phyloP scores from a whole-genome alignment of 179 eudicot species.

The Carnegiea gigantea region DNA sequence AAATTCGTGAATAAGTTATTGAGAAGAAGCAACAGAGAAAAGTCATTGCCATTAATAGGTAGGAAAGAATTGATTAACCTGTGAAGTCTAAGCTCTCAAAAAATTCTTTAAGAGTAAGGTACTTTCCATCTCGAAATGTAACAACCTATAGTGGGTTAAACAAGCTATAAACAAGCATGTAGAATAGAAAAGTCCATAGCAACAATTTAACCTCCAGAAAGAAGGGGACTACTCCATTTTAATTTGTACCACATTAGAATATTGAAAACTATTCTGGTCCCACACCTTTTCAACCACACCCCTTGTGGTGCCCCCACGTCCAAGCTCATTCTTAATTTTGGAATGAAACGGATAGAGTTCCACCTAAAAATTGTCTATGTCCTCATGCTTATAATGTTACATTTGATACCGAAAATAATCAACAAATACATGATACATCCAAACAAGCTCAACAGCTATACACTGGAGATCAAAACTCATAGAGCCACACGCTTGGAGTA shows the following conservation, averaged over 20 bases:
- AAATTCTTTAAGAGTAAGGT: conserved; percentile 77
- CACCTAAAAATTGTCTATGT: too few species aligned
- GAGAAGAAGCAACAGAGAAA: conserved; percentile 17
- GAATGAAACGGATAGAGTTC: too few species aligned
- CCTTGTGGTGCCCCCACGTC: too few species aligned
- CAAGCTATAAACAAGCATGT: conserved; percentile 18
- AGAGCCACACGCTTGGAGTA: too few species aligned
- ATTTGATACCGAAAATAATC: too few species aligned
- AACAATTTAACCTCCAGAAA: too few species aligned
- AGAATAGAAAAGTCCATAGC: too few species aligned
- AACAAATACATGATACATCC: too few species aligned
- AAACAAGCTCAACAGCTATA: too few species aligned
- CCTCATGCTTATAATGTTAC: too few species aligned
- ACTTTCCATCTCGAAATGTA: conserved; percentile 82
- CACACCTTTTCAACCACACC: not conserved
- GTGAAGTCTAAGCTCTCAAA: conserved; percentile 82
- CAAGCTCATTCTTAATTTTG: too few species aligned
- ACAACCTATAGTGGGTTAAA: conserved; percentile 53
- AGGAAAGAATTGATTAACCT: conserved; percentile 41
- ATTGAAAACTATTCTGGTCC: not conserved
- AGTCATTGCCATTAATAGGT: conserved; percentile 7
- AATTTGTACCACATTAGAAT: not conserved
- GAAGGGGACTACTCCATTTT: not conserved
- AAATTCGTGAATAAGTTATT: conserved; percentile 20
- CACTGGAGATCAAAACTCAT: too few species aligned